phyloP scores from a whole-genome alignment of 2,329 filamentous ascomycete genomes.

The Neodidymelliopsis sp. region DNA sequence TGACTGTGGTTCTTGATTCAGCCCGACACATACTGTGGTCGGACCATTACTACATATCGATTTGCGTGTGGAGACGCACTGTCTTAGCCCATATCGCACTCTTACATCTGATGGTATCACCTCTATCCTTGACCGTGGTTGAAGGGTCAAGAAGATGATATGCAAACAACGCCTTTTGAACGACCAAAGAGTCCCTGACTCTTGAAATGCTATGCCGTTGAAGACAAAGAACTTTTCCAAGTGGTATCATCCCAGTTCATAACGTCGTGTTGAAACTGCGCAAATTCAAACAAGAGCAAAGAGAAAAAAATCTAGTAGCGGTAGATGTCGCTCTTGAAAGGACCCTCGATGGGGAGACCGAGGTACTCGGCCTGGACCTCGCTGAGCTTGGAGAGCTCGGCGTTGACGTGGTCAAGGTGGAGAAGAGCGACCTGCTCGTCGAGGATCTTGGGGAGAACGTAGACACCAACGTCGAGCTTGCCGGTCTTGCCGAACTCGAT shows the following conservation, averaged over 20 bases:
- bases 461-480: slow-evolving; percentile 91
- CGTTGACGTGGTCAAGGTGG: slow-evolving; percentile 92
- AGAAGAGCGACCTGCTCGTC: slow-evolving; percentile 98
- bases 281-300: slow-evolving; percentile 27
- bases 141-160: slow-evolving; percentile 49
- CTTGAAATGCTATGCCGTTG: slow-evolving; percentile 64
- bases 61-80: slow-evolving; percentile 29
- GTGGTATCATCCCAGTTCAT: slow-evolving; percentile 65
- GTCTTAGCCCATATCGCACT: slow-evolving; percentile 29
- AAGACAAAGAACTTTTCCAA: slow-evolving; percentile 64
- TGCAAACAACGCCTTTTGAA: slow-evolving; percentile 49
- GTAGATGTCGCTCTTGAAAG: slow-evolving; percentile 95
- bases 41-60: slow-evolving; percentile 31
- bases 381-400: slow-evolving; percentile 87
- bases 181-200: slow-evolving; percentile 41
- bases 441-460: slow-evolving; percentile 97
- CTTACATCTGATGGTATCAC: slow-evolving; percentile 42
- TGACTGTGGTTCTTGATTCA: slow-evolving; percentile 27
- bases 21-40: slow-evolving; percentile 5
- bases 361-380: slow-evolving; percentile 93
- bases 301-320: slow-evolving; percentile 51
- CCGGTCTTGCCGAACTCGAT: slow-evolving; percentile 92
- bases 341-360: slow-evolving; percentile 82
- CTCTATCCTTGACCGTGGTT: slow-evolving; percentile 44
- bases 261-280: slow-evolving; percentile 63